phyloP scores from a whole-genome alignment of 1,284 basidiomycete genomes.

The Cryptococcus sp. region DNA sequence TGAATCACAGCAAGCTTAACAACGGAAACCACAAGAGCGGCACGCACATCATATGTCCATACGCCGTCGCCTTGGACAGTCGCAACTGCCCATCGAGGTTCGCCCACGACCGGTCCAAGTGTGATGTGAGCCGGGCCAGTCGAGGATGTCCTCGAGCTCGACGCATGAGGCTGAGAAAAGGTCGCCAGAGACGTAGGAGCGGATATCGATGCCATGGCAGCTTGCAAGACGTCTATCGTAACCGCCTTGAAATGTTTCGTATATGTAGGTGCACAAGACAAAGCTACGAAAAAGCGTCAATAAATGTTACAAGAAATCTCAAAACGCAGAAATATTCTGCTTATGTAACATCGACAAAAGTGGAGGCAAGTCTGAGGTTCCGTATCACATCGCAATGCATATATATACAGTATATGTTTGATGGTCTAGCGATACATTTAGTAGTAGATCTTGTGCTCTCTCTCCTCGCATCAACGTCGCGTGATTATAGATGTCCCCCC shows the following conservation, averaged over 20 bases:
- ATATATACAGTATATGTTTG: no score
- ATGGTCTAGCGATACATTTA: background rate
- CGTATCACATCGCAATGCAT: no score
- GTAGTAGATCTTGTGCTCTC: background rate
- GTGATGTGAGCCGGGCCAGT: conserved; percentile 33
- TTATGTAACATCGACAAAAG: conserved; percentile 16
- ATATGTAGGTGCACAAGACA: background rate
- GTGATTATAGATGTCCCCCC: background rate
- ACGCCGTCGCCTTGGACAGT: conserved; percentile 52
- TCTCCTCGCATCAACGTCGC: background rate
- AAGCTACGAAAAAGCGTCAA: background rate
- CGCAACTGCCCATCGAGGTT: conserved; percentile 41
- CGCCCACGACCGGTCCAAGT: conserved; percentile 43
- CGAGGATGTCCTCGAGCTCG: conserved; percentile 30
- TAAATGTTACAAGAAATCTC: background rate
- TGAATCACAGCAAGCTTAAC: background rate
- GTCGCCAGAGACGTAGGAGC: conserved; percentile 45
- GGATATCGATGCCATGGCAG: conserved; percentile 42
- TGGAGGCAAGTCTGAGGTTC: background rate
- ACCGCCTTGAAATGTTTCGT: background rate
- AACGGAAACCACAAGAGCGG: background rate
- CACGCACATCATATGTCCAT: conserved; percentile 54
- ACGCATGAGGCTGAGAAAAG: conserved; percentile 42
- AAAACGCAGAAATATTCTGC: conserved; percentile 14
- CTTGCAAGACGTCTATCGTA: background rate